Conservation (phyloP, 2,329 filamentous ascomycete species). For the Pleoardoris graminearum region DNA sequence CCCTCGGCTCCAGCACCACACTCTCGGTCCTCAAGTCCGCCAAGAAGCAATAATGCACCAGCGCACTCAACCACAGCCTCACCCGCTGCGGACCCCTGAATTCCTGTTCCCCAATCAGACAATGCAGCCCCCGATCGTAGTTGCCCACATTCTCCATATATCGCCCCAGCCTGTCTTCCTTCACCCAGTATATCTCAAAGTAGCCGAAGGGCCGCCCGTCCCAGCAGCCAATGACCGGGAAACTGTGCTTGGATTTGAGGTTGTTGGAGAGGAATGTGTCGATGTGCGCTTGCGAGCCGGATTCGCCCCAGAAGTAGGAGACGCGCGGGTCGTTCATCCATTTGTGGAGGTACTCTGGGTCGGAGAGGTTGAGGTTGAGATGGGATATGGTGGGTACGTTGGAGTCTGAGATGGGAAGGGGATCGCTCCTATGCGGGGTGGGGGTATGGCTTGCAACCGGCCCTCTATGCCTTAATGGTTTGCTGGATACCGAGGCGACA, state of each 20-base stretch:
- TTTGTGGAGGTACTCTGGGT: conserved; percentile 71
- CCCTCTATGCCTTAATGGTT: conserved; percentile 66
- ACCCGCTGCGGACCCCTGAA: conserved; percentile 79
- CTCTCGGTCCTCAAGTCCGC: conserved; percentile 79
- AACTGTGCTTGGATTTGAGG: conserved; percentile 72
- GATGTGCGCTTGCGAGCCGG: conserved; percentile 59
- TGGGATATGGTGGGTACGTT: conserved; percentile 37
- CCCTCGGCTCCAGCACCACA: conserved; percentile 82
- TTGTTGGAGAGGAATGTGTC: conserved; percentile 69
- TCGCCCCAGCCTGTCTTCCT: conserved; percentile 79
- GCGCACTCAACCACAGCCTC: conserved; percentile 76
- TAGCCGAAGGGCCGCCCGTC: conserved; percentile 95
- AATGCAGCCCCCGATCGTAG: conserved; percentile 86
- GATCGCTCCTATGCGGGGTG: conserved; percentile 31
- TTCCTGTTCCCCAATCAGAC: conserved; percentile 89
- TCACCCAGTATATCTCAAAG: conserved; percentile 98
- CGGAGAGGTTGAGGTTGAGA: conserved; percentile 49
- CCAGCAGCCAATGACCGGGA: conserved; percentile 91
- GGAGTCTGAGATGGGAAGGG: conserved; percentile 56
- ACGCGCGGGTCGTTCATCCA: conserved; percentile 92
- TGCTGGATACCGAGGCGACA: conserved; percentile 70
- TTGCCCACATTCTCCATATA: conserved; percentile 70
- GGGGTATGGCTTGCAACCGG: conserved; percentile 46
- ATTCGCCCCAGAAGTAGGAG: conserved; percentile 79
- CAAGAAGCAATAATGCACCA: conserved; percentile 84